Evolutionary conservation across 352 stramenopile genomes (phyloP), one percentile per base, ranked within the genome.

Genomic region (Peronospora farinosa): DNA sequence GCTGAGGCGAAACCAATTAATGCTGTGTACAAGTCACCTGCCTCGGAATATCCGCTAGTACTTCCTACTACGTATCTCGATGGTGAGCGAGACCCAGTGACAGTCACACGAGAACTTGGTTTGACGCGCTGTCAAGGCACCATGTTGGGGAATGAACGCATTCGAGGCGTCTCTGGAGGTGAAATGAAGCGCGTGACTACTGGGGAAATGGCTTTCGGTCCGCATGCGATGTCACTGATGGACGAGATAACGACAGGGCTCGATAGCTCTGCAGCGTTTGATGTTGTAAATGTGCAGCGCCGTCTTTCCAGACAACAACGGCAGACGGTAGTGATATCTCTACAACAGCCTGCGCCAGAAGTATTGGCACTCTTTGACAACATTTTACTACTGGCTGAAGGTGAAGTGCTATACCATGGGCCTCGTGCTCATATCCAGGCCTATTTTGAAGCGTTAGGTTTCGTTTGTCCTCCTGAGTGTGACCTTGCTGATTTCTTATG

Each of bases 281-380:
- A 81, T 30, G 55, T 81, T 31, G 53, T 76, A 7, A 68, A 64
- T 39, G 43, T 49, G 0, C 65, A 79, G 35, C 56, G 65, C 0
- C 54, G 61, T 38, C 37, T 78, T 10, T 65, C 74, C 4, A 43
- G 65, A 43, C 54, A 62, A 8, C 57, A 85, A n/a, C 59, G 63
- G 12, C 54, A 74, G 31, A 84, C 74, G 12, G 54, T 72, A 19
- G 75, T 91, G 28, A 72, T 96, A 2, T 80, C 83, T 0, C 59
- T 97, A 23, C 67, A 95, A 10, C 72, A 97, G 51, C 91, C 92
- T 38, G 69, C 89, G 1, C 91, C 92, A 15, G 92, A 98, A 74
- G 82, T 95, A 2, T 78, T 95, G 36, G 72, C 77, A 15, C 67
- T 97, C 7, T 97, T 98, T 69, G 92, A 98, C 65, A 84, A 97